phyloP scores from a whole-genome alignment of 1,284 basidiomycete species.

The Heterobasidion annosum region DNA sequence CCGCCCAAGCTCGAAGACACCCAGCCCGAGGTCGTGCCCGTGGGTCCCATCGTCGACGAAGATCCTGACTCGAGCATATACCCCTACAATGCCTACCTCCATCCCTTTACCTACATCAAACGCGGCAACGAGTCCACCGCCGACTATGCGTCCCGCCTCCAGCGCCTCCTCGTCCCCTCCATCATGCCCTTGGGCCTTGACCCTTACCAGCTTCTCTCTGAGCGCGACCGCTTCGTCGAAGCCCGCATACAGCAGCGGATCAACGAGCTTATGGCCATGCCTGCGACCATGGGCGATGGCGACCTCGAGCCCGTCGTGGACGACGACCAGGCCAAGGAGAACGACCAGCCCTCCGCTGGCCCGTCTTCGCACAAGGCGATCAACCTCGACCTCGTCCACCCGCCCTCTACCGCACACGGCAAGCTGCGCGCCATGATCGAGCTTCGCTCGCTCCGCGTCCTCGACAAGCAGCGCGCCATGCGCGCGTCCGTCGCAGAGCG shows the following conservation, averaged over 20 bases:
- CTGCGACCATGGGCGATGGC: conserved; percentile 78
- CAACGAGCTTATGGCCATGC: conserved; percentile 79
- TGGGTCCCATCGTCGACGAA: conserved; percentile 71
- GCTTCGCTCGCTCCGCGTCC: conserved; percentile 84
- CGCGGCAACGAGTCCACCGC: conserved; percentile 49
- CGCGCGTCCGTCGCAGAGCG: conserved; percentile 84
- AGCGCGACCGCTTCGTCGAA: conserved; percentile 88
- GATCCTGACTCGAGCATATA: conserved; percentile 79
- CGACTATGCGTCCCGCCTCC: conserved; percentile 62
- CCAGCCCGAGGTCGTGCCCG: conserved; percentile 40
- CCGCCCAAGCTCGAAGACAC: conserved; percentile 20
- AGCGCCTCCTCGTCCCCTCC: conserved; percentile 80
- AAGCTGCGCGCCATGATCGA: conserved; percentile 92
- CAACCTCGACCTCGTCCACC: conserved; percentile 25
- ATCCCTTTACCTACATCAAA: conserved; percentile 77
- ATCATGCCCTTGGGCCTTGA: conserved; percentile 93
- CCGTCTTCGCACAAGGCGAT: conserved; percentile 22
- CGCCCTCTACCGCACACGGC: conserved; percentile 54
- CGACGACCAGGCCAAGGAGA: conserved; percentile 40
- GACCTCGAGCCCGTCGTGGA: conserved; percentile 52
- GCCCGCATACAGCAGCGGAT: conserved; percentile 87
- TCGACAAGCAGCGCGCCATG: conserved; percentile 85
- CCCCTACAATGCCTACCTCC: conserved; percentile 91
- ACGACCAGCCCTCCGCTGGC: conserved; percentile 24
- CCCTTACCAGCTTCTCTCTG: conserved; percentile 83